phyloP scores from a whole-genome alignment of 2,329 filamentous ascomycete species.

The Colletotrichum lini region DNA sequence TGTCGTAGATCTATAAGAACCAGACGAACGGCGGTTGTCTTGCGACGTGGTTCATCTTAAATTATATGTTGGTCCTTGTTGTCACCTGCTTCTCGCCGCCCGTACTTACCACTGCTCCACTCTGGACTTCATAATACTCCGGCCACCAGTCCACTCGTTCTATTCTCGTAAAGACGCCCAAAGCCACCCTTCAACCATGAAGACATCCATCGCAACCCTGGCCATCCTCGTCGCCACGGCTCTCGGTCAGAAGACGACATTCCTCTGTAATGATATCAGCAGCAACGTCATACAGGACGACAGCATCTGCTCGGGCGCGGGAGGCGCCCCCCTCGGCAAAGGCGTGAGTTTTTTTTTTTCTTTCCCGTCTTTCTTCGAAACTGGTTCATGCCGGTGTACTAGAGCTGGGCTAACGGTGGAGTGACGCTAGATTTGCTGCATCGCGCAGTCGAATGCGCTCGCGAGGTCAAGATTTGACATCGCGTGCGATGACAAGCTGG shows the following conservation, averaged over 20 bases:
- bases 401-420: not conserved
- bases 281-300: conserved; percentile 21
- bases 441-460: conserved; percentile 13
- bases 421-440: conserved; percentile 21
- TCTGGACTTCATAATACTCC: not conserved
- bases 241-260: conserved; percentile 15
- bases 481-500: conserved; percentile 27
- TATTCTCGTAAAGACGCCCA: not conserved
- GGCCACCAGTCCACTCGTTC: too few species aligned
- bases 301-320: conserved; percentile 10
- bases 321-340: conserved; percentile 18
- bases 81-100: not conserved
- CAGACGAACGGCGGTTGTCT: not conserved
- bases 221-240: conserved; percentile 3
- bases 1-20: conserved; percentile 8
- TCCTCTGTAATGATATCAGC: conserved; percentile 14
- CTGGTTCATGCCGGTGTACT: too few species aligned
- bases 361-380: too few species aligned
- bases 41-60: not conserved
- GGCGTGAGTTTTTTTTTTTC: conserved; percentile 13
- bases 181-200: conserved; percentile 20
- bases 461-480: conserved; percentile 15
- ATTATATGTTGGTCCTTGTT: not conserved
- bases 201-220: conserved; percentile 2
- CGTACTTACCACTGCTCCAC: too few species aligned